phyloP scores from a whole-genome alignment of 2,329 filamentous ascomycete genomes.

The Alternaria triticina region DNA sequence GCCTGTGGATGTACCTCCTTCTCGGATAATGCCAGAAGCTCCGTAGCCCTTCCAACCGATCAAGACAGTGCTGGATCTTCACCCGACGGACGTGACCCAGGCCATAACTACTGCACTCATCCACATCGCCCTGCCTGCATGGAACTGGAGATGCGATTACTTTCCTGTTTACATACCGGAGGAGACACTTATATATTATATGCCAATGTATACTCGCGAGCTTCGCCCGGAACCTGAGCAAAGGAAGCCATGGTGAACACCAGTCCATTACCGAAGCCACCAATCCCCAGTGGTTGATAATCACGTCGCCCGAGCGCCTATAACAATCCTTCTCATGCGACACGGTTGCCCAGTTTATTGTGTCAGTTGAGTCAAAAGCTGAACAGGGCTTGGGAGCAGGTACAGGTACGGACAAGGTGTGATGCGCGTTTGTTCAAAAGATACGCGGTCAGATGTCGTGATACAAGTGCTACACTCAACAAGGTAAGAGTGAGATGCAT shows the following conservation, averaged over 20 bases:
- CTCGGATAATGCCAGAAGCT: background rate
- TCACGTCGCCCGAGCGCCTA: background rate
- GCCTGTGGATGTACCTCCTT: background rate
- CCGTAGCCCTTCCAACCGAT: background rate
- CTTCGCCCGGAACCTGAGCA: background rate
- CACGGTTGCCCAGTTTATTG: background rate
- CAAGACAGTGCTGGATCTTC: background rate
- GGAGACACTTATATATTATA: background rate
- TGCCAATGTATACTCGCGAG: background rate
- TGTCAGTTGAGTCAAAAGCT: background rate
- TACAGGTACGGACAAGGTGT: background rate
- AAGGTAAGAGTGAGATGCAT: background rate
- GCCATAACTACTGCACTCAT: background rate
- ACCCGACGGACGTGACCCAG: background rate
- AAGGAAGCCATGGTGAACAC: background rate
- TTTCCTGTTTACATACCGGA: background rate
- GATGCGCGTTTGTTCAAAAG: background rate
- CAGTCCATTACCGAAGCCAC: background rate
- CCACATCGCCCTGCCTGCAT: background rate
- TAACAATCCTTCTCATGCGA: background rate
- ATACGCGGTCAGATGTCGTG: background rate
- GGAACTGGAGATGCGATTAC: background rate
- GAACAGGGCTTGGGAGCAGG: background rate
- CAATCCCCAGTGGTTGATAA: background rate
- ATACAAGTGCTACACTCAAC: background rate